Percentiles rank a stretch among this genome's conserved stretches.
Conservation (phyloP, 2,329 filamentous ascomycete species). For the Trichoderma brevicompactum region DNA sequence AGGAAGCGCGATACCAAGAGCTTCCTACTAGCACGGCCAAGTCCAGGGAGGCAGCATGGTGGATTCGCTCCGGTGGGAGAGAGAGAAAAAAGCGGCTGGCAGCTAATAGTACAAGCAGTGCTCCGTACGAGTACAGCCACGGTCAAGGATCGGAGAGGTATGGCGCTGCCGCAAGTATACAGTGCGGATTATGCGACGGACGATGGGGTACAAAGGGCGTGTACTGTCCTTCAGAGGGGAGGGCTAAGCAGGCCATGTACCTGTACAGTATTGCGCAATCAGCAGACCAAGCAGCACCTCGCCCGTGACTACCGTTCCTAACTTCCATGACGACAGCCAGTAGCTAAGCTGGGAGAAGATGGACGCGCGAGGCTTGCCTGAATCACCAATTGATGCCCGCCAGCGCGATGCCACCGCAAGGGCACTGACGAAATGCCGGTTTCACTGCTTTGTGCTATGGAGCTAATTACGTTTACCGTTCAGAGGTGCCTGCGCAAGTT, state of each 20-base stretch:
- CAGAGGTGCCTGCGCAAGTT: too few relatives aligned
- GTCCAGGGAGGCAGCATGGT: constrained; percentile 26
- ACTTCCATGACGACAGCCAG: constrained; percentile 21
- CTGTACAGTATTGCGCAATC: constrained; percentile 46
- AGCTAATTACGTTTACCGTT: too few relatives aligned
- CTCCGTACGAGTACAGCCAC: constrained; percentile 16
- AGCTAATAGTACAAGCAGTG: too few relatives aligned
- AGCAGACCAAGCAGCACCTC: constrained; percentile 8
- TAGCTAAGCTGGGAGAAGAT: constrained; percentile 21
- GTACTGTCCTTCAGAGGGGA: constrained; percentile 45
- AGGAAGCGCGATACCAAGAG: constrained; percentile 17
- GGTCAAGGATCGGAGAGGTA: constrained; percentile 16
- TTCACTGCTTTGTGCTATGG: not conserved
- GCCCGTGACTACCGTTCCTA: constrained; percentile 11
- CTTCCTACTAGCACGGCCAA: constrained; percentile 1
- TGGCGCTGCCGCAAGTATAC: constrained; percentile 40
- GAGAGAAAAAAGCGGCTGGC: too few relatives aligned
- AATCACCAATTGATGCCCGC: not conserved
- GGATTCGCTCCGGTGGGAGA: constrained; percentile 14
- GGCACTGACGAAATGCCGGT: constrained; percentile 11
- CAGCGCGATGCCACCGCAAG: not conserved
- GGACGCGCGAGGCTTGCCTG: constrained; percentile 15
- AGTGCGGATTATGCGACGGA: constrained; percentile 37
- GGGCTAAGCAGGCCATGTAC: constrained; percentile 41
- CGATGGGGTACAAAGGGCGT: constrained; percentile 40